A percentile compares a stretch with the other conserved stretches of the same genome.
phyloP scores from a whole-genome alignment of 805 yeast species.

The Allodekkera sacchari region DNA sequence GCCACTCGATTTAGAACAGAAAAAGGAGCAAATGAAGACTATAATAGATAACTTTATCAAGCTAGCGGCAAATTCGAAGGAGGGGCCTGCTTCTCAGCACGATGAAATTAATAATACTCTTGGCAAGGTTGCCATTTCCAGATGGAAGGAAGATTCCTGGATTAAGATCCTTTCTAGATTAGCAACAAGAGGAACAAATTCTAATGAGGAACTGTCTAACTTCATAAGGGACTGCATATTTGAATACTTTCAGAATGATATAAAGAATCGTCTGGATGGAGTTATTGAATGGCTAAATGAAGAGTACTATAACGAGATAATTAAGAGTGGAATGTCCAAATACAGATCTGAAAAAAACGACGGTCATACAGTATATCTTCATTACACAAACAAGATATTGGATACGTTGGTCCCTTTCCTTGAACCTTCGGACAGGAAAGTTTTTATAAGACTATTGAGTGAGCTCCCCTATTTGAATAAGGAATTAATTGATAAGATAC shows the following conservation, averaged over 20 bases:
- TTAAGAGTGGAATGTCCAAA: slow-evolving; percentile 13
- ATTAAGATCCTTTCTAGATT: slow-evolving; percentile 62
- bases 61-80: slow-evolving; percentile 31
- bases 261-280: slow-evolving; percentile 62
- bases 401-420: slow-evolving; percentile 79
- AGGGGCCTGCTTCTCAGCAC: slow-evolving; percentile 26
- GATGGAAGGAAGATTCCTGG: slow-evolving; percentile 67
- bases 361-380: slow-evolving; percentile 35
- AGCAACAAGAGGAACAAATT: slow-evolving; percentile 70
- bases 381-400: slow-evolving; percentile 63
- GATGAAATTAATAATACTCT: slow-evolving; percentile 25
- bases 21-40: slow-evolving; percentile 46
- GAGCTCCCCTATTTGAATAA: slow-evolving; percentile 75
- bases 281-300: slow-evolving; percentile 91
- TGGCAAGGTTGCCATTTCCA: slow-evolving; percentile 44
- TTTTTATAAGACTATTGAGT: slow-evolving; percentile 73
- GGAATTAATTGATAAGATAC: slow-evolving; percentile 53
- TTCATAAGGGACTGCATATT: slow-evolving; percentile 63
- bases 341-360: slow-evolving; percentile 7
- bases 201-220: slow-evolving; percentile 38
- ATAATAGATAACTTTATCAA: slow-evolving; percentile 54
- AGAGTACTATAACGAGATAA: slow-evolving; percentile 71
- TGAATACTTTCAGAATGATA: slow-evolving; percentile 63
- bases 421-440: slow-evolving; percentile 72
- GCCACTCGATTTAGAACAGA: slow-evolving; percentile 42